Base-by-base conservation (phyloP, 2,329 filamentous ascomycete species). In the Fusarium pseudoanthophilum region DNA sequence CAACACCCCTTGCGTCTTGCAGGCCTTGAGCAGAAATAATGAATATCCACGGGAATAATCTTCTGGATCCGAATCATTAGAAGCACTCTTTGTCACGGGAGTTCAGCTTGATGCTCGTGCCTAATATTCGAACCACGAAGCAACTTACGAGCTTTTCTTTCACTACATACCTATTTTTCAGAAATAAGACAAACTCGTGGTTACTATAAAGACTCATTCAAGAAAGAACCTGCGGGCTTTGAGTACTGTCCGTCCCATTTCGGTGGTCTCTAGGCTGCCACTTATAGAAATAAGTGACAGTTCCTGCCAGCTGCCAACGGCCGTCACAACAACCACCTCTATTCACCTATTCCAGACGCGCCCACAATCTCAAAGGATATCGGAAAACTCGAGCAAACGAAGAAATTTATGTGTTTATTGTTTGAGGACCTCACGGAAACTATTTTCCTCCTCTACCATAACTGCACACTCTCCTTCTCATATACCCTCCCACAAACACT, bases 261-360 rank as follows among this genome's bases (percentile, higher is more conserved):
- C 37, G 42, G 34, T 37, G 28, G 55, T 7, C 10, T 24, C 42
- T 37, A 14, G 21, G 24, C 32, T 60, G 15, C 24, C 37, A 52
- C 43, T 52, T 55, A 36, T 55, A 32, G 45, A 21, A 42, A n/a
- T 21, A 40, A 59, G 64, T 57, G 58, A 37, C 63, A 73, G 59
- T 60, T 64, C 59, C 56, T 45, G 63, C 59, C 71, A 73, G 63
- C 64, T 74, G 71, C 43, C 67, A 59, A 61, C 59, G 37, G 67
- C 71, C 24, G 67, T 36, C 52, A 24, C 26, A 53, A 49, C 36
- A 43, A 15, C 40, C 5, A 37, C 51, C 11, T 18, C 11, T 14
- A 37, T 59, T 32, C 32, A 43, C n/a, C 46, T 30, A 28, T 42
- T 45, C 26, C 21, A 26, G 48, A 18, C 39, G 37, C 40, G 20